phyloP scores from a whole-genome alignment of 345 rosid genomes.

The Moricandia arvensis region DNA sequence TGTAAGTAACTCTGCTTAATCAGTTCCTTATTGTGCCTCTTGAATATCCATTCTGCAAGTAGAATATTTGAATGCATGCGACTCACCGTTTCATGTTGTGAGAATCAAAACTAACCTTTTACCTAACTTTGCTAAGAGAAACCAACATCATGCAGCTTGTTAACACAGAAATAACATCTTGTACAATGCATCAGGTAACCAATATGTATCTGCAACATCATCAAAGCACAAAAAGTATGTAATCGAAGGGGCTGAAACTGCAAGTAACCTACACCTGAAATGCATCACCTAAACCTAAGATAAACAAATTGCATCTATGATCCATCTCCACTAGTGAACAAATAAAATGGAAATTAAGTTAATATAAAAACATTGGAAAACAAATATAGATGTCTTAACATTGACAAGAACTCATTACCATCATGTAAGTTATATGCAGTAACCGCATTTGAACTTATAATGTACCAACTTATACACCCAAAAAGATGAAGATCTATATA shows the following conservation, averaged over 20 bases:
- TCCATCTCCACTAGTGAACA: background rate
- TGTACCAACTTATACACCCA: background rate
- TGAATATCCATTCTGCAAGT: too few species aligned
- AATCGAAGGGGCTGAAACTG: background rate
- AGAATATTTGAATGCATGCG: too few species aligned
- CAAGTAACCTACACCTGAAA: background rate
- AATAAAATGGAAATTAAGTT: background rate
- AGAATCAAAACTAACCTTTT: too few species aligned
- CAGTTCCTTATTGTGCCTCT: too few species aligned
- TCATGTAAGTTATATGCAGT: constrained; percentile 23
- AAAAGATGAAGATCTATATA: constrained; percentile 5
- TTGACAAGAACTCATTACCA: constrained; percentile 5
- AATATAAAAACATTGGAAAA: background rate
- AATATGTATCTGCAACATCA: background rate
- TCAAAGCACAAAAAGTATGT: background rate
- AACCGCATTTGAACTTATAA: constrained; percentile 21
- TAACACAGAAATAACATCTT: background rate
- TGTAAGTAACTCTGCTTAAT: too few species aligned
- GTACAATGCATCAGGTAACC: background rate
- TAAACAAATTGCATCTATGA: background rate
- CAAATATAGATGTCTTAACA: constrained; percentile 5
- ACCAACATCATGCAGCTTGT: too few species aligned
- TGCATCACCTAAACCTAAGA: background rate
- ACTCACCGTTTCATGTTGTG: too few species aligned
- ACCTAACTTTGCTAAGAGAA: too few species aligned